phyloP scores from a whole-genome alignment of 139 green algal species.

The Haematococcus sp. region DNA sequence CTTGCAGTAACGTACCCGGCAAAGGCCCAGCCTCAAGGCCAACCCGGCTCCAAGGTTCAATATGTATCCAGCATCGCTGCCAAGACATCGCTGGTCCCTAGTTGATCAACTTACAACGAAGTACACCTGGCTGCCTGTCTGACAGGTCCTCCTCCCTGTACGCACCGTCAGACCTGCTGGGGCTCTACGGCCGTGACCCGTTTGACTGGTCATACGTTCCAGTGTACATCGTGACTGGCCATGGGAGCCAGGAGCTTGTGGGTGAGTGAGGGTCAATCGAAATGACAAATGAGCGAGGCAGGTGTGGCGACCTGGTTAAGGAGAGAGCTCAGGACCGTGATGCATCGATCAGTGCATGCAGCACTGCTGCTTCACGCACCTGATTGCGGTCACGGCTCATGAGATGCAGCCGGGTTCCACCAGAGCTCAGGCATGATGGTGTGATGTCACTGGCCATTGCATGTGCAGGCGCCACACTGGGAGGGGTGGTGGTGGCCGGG shows the following conservation, averaged over 20 bases:
- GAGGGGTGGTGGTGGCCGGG: constrained; percentile 14
- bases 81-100: no score
- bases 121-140: constrained; percentile 6
- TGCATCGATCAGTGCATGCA: no score
- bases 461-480: constrained; percentile 8
- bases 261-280: no score
- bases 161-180: constrained; percentile 16
- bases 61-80: no score
- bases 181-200: constrained; percentile 26
- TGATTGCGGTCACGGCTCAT: background rate
- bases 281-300: background rate
- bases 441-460: no score
- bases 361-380: no score
- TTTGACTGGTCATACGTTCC: constrained; percentile 5
- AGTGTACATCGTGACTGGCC: constrained; percentile 17
- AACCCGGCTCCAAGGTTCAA: no score
- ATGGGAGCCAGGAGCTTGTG: constrained; percentile 20
- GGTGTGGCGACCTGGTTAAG: background rate
- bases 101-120: no score
- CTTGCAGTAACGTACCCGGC: no score
- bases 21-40: no score
- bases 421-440: no score
- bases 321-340: background rate
- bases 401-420: no score
- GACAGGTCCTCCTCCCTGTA: constrained; percentile 7